Conservation (phyloP, 2,329 filamentous ascomycete genomes). For the Zymoseptoria brevis region DNA sequence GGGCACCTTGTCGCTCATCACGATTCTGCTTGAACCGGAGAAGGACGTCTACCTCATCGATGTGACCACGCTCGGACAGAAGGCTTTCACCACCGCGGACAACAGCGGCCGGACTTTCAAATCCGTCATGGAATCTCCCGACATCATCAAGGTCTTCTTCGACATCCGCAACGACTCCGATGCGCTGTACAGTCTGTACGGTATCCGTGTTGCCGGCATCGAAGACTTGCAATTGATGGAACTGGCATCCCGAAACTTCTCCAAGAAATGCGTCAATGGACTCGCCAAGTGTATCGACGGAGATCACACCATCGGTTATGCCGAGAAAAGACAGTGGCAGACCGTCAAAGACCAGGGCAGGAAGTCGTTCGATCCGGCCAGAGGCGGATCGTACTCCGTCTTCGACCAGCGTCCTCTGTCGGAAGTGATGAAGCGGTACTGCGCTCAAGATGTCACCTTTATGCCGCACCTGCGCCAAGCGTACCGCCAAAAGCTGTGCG, state of each 20-base stretch:
- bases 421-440: constrained; percentile 38
- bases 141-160: constrained; percentile 48
- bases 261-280: constrained; percentile 18
- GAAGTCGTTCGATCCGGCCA: constrained; percentile 35
- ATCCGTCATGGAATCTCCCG: constrained; percentile 38
- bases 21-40: constrained; percentile 30
- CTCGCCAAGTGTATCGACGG: constrained; percentile 35
- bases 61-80: constrained; percentile 31
- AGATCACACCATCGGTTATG: constrained; percentile 14
- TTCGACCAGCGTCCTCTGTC: constrained; percentile 42
- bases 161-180: constrained; percentile 54
- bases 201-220: constrained; percentile 38
- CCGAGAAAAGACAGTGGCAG: constrained; percentile 23
- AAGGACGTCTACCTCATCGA: constrained; percentile 40
- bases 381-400: constrained; percentile 40
- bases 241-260: constrained; percentile 30
- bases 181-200: constrained; percentile 43
- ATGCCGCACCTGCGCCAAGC: constrained; percentile 30
- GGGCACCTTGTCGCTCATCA: constrained; percentile 41
- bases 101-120: constrained; percentile 25
- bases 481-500: constrained; percentile 23
- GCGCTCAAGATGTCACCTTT: constrained; percentile 39
- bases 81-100: constrained; percentile 35
- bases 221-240: constrained; percentile 53
- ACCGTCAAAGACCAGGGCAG: constrained; percentile 32